Conservation (phyloP, 2,329 filamentous ascomycete species). For the Talaromyces verruculosus region DNA sequence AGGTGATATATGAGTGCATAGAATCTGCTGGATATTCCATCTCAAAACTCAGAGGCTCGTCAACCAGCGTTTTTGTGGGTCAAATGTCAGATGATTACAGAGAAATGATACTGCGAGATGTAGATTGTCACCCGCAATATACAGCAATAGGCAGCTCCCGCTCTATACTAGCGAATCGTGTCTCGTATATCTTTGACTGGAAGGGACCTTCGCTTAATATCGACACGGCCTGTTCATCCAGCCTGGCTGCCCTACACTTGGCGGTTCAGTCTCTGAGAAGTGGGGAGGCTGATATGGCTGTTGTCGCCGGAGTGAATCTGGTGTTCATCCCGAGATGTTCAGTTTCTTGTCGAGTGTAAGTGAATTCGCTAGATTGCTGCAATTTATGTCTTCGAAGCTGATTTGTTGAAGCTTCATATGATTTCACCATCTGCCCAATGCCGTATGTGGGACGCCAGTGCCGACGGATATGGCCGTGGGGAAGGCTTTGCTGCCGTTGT, state of each 20-base stretch:
- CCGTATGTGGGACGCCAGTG: constrained; percentile 49
- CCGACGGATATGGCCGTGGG: constrained; percentile 53
- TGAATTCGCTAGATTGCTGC: no score
- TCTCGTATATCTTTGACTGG: constrained; percentile 44
- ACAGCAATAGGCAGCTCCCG: constrained; percentile 32
- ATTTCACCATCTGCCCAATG: constrained; percentile 56
- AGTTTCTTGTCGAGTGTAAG: constrained; percentile 23
- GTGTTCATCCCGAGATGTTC: constrained; percentile 35
- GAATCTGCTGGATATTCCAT: constrained; percentile 26
- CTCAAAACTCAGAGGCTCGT: constrained; percentile 27
- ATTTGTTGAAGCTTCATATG: constrained; percentile 36
- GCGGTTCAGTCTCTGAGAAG: constrained; percentile 32
- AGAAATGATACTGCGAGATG: constrained; percentile 22
- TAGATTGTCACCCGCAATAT: constrained; percentile 22
- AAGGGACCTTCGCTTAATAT: constrained; percentile 45
- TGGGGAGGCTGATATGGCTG: constrained; percentile 30
- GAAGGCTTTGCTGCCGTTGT: constrained; percentile 55
- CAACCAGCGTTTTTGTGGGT: constrained; percentile 31
- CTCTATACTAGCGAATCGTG: constrained; percentile 42
- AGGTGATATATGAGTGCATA: constrained; percentile 45
- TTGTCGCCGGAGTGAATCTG: constrained; percentile 28
- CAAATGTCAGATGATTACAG: constrained; percentile 29
- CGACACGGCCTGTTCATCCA: constrained; percentile 50
- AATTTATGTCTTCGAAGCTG: not conserved
- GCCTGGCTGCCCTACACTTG: constrained; percentile 39